A percentile compares a stretch with the other conserved stretches of the same genome.
Evolutionary conservation across 2,329 filamentous ascomycete species (phyloP).

Genomic region (Verticillium longisporum): DNA sequence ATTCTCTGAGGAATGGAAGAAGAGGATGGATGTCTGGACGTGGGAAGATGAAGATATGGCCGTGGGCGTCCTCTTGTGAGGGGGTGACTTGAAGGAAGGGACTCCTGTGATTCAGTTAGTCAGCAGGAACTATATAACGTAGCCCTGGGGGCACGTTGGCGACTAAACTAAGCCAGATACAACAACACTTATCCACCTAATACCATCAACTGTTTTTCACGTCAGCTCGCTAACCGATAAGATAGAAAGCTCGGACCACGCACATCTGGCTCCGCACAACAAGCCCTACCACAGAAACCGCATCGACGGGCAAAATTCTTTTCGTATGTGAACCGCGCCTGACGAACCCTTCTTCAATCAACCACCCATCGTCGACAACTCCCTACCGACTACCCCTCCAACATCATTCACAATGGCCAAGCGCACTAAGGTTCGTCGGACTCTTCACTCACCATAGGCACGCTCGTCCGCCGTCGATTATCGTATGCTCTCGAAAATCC

Average conservation of each 20-base stretch:
- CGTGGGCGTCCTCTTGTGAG: no score
- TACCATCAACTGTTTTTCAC: no score
- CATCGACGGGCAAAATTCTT: conserved; percentile 27
- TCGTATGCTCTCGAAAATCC: conserved; percentile 3
- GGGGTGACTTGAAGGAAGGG: no score
- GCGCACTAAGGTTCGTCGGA: conserved; percentile 57
- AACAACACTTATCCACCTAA: no score
- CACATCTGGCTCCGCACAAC: conserved; percentile 1
- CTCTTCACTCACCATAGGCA: conserved; percentile 2
- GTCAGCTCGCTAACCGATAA: neutral
- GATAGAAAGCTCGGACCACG: neutral
- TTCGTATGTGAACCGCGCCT: conserved; percentile 17
- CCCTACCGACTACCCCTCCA: conserved; percentile 16
- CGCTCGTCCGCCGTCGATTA: conserved; percentile 2
- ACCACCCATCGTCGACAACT: conserved; percentile 9
- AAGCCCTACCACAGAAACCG: conserved; percentile 27
- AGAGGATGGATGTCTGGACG: no score
- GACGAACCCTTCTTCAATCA: conserved; percentile 11
- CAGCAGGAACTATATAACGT: no score
- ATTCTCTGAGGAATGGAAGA: no score
- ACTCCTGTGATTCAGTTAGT: no score
- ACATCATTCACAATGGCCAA: conserved; percentile 73
- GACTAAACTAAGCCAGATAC: no score
- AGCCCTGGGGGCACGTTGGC: no score
- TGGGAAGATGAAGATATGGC: no score